These are phyloP conservation scores for Exophiala dermatitidis DNA, from an alignment of 2,329 filamentous ascomycete species.

Conservation along the genomic window DNA sequence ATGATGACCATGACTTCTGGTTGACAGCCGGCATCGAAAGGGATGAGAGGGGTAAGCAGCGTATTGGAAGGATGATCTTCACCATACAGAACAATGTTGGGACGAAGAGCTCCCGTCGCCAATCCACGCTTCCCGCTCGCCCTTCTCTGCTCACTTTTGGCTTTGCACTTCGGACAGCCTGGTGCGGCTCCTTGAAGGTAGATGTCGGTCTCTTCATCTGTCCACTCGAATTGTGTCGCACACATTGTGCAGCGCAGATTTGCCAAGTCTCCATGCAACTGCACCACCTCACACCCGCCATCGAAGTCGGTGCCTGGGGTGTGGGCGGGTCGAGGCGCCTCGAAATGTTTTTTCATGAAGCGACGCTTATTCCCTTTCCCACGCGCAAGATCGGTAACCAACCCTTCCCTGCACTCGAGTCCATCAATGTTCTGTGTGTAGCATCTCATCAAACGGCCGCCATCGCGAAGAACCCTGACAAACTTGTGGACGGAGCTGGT, in stretches of 20 bases:
- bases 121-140: conserved; percentile 60
- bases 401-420: conserved; percentile 62
- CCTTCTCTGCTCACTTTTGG: conserved; percentile 55
- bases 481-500: conserved; percentile 63
- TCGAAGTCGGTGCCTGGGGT: conserved; percentile 30
- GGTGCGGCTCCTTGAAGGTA: conserved; percentile 57
- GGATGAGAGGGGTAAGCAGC: conserved; percentile 60
- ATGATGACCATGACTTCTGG: conserved; percentile 64
- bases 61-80: conserved; percentile 65
- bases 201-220: conserved; percentile 43
- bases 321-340: conserved; percentile 21
- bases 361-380: conserved; percentile 57
- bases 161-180: conserved; percentile 58
- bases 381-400: conserved; percentile 55
- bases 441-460: conserved; percentile 61
- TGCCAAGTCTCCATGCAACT: conserved; percentile 62
- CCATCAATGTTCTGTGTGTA: conserved; percentile 73
- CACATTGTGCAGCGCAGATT: conserved; percentile 51
- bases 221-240: conserved; percentile 33
- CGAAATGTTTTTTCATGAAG: conserved; percentile 46
- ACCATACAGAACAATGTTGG: conserved; percentile 67
- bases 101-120: conserved; percentile 60
- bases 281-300: conserved; percentile 47
- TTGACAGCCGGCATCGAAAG: conserved; percentile 57
- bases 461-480: conserved; percentile 59